phyloP scores from a whole-genome alignment of 2,329 filamentous ascomycete genomes.

The Pseudocercospora crystallina region DNA sequence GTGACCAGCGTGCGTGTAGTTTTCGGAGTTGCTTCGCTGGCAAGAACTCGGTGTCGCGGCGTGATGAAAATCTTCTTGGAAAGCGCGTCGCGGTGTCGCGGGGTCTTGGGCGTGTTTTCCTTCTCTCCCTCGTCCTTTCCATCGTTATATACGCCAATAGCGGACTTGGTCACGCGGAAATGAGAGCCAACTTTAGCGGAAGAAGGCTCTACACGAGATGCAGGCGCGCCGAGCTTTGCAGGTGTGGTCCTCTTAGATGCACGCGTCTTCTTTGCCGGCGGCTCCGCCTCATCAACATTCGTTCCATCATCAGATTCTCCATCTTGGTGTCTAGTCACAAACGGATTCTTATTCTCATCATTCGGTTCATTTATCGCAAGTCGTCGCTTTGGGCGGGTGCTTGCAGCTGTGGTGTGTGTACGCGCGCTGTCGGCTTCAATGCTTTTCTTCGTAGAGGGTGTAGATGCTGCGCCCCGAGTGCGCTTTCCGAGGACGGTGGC shows the following conservation, averaged over 20 bases:
- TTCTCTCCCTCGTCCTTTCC: constrained; percentile 33
- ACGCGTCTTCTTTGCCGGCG: constrained; percentile 37
- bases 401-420: constrained; percentile 9
- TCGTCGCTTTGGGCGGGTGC: constrained; percentile 45
- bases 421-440: constrained; percentile 1
- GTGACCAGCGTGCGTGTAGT: constrained; percentile 75
- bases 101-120: constrained; percentile 61
- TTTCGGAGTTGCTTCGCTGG: constrained; percentile 71
- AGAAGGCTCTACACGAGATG: constrained; percentile 44
- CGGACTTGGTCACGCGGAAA: constrained; percentile 41
- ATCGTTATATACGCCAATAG: constrained; percentile 41
- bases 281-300: constrained; percentile 33
- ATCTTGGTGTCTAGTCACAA: constrained; percentile 42
- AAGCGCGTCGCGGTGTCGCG: constrained; percentile 76
- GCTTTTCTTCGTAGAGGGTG: constrained; percentile 21
- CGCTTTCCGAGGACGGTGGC: constrained; percentile 48
- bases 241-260: constrained; percentile 39
- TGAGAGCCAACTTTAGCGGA: constrained; percentile 49
- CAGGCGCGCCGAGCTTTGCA: constrained; percentile 49
- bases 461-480: constrained; percentile 40
- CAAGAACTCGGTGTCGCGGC: constrained; percentile 80
- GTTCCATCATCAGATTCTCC: constrained; percentile 46
- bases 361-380: constrained; percentile 53
- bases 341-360: constrained; percentile 68
- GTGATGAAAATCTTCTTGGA: constrained; percentile 69